phyloP scores from a whole-genome alignment of 306 rosid genomes.

The Datisca glomerata region DNA sequence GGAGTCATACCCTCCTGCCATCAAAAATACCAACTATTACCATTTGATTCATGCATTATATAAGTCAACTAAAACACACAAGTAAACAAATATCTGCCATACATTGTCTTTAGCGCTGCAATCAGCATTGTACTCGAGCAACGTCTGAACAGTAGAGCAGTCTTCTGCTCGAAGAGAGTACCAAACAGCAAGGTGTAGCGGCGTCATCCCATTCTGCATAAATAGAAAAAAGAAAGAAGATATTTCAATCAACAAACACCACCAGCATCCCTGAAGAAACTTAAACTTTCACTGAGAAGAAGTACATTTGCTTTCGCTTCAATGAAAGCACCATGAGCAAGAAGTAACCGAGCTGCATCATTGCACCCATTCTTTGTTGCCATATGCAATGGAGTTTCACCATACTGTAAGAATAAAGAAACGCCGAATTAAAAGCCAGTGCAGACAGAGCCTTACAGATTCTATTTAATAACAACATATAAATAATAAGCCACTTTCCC shows the following conservation, averaged over 20 bases:
- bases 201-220: conserved; percentile 96
- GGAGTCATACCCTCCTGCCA: conserved; percentile 95
- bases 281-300: conserved; percentile 16
- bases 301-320: conserved; percentile 92
- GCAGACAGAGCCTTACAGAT: too few relatives aligned
- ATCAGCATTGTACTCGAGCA: conserved; percentile 69
- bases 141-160: conserved; percentile 49
- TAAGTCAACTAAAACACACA: conserved; percentile 4
- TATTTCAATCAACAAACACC: conserved; percentile 13
- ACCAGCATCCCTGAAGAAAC: conserved; percentile 5
- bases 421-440: too few relatives aligned
- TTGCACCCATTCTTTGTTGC: conserved; percentile 91
- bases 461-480: background rate
- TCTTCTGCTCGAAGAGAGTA: conserved; percentile 70
- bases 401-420: conserved; percentile 43
- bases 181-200: conserved; percentile 98
- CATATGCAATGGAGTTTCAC: conserved; percentile 96
- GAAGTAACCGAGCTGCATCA: conserved; percentile 60
- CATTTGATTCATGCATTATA: conserved; percentile 3
- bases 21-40: conserved; percentile 19
- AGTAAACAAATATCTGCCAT: conserved; percentile 11
- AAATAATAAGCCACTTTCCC: background rate
- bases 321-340: conserved; percentile 59
- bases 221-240: conserved; percentile 13
- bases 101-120: conserved; percentile 83